Base-by-base conservation (phyloP, 2,329 filamentous ascomycete genomes). In the Camillea tinctor region DNA sequence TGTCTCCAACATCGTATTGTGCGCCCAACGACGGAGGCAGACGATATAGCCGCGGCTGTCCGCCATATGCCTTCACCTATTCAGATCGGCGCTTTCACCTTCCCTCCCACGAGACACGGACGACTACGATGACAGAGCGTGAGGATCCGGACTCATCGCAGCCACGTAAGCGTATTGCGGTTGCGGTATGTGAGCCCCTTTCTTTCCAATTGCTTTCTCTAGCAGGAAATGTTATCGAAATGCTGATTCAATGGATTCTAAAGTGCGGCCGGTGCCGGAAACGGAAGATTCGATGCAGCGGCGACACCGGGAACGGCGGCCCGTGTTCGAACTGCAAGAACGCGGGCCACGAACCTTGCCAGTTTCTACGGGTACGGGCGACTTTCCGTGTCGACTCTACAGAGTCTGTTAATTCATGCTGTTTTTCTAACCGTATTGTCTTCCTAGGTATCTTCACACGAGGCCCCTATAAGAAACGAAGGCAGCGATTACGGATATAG, bases 221-320 rank as follows among this genome's bases (percentile, higher is more conserved):
- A 24, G 36, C 22, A 8, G 26, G 17, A 20, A 15, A 17, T 19
- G 21, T 13, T 24, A 8, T 7, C 53, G 55, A 54, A 57, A 61
- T 44, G 61, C 62, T 69, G 51, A 69, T 64, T 60, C 59, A 26
- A 64, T 59, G 65, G 24, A 55, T 57, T 5, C 48, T 22, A 50
- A 70, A 97, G 94, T 98, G 94, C 74, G 86, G 87, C 40, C 87
- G 94, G 66, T 98, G 94, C 76, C 87, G 94, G 62, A 93, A 94
- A 78, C 86, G 94, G 60, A 98, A 98, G 81, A 98, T 98, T 69
- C 89, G 92, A 68, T 98, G 94, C 78, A 96, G 91, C 70, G 94
- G 94, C 50, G 92, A 97, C 72, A 81, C 84, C 36, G 90, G 90
- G 30, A 86, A 89, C 69, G 90, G 89, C n/a, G 77, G 80, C 48